Evolutionary conservation across 1,284 basidiomycete genomes (phyloP), one percentile per base, ranked within the genome.

Genomic region (Salmacisia buchloeana): DNA sequence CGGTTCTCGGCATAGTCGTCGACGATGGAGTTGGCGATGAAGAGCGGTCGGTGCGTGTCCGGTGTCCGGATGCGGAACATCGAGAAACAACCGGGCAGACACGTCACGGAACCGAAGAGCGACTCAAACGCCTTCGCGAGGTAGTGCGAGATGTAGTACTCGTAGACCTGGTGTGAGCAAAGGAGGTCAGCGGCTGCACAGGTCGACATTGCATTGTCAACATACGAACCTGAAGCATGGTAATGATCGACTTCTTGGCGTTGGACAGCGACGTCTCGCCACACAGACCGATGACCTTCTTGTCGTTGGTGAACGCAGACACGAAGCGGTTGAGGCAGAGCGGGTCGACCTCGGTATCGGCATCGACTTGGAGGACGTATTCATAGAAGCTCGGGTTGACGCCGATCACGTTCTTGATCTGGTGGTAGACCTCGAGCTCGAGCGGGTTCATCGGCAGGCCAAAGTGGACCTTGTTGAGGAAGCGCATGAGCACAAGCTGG

Each of bases 321-420:
- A 97, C 88, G 64, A 96, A 84, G 31, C 91, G 86, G 80, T 96
- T 96, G 62, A 94, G 83, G 3, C 91, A 92, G 70, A 88, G 82
- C 27, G 90, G 87, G 63, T 91, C 88, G 35, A 94, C 92, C 25
- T 73, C 70, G 0, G 96, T 98, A 86, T 99, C 94, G 68, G 94
- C 94, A 82, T 98, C 94, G 56, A 98, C 88, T 82, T 90, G 94
- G 84, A 98, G 90, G 68, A 96, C 80, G 79, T 97, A 97, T 81
- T 97, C 94, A 82, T 97, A 99, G 83, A 97, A 97, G 0, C 91
- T 89, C 9, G 94, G 94, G 81, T 98, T 94, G 74, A 99, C 92
- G 81, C 94, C 94, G 73, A 99, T 97, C 61, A 98, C 92, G 78
- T 98, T 97, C 85, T 96, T 92, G 85, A 98, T 94, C 82, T 98